Evolutionary conservation across 139 green algal genomes (phyloP), one percentile per base, ranked within the genome.

Genomic region (Chlorella ohadii): DNA sequence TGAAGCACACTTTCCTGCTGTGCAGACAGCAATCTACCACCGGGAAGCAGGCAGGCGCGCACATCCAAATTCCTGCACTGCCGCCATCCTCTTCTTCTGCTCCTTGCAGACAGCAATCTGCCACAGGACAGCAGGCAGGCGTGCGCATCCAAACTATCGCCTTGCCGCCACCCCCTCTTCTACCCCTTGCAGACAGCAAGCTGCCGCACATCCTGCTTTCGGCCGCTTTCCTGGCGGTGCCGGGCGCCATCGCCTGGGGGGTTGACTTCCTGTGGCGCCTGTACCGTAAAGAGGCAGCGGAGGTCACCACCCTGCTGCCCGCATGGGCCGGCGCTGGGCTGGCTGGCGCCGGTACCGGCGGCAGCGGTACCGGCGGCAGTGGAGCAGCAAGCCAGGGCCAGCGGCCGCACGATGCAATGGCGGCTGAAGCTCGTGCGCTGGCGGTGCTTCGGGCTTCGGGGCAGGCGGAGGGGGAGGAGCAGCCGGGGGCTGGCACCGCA

Each of bases 131-230:
- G n/a, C n/a, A n/a, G n/a, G n/a, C n/a, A n/a, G n/a, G n/a, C n/a
- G n/a, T n/a, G n/a, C n/a, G n/a, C n/a, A n/a, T n/a, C n/a, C n/a
- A n/a, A n/a, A n/a, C n/a, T n/a, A n/a, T n/a, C n/a, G n/a, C n/a
- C n/a, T n/a, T n/a, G n/a, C n/a, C n/a, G n/a, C 31, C 33, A n/a
- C 33, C 27, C 38, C 47, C 31, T 27, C 19, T 11, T 44, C 22
- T 77, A 1, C 51, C 3, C 17, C 17, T n/a, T 81, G 73, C 85
- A 44, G 63, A 59, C 47, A 17, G 56, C 47, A 56, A 83, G 13
- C 44, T 47, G 20, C 31, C 68, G 25, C 88, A 94, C 88, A 89
- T 91, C 28, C 56, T 68, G 34, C 87, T 70, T 0, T 93, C 92
- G 0, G 7, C 76, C 4, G 71, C 36, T 6, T 47, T 94, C 55